Conservation (phyloP, 2,329 filamentous ascomycete genomes). For the Sporothrix mexicana region DNA sequence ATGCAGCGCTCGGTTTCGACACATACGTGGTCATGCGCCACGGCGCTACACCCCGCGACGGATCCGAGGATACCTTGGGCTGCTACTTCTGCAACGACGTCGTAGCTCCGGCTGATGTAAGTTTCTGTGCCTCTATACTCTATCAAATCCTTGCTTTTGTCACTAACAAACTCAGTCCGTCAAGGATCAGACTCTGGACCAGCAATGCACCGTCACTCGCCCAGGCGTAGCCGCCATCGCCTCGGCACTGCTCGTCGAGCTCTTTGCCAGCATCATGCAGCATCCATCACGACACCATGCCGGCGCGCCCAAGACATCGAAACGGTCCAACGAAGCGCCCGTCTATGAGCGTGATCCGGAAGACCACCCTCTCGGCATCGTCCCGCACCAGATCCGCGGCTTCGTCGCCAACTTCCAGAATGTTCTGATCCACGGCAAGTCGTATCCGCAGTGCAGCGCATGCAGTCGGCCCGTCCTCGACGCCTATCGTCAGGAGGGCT, state of each 20-base stretch:
- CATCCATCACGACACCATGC: conserved; percentile 74
- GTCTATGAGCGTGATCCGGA: conserved; percentile 61
- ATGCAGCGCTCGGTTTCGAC: conserved; percentile 94
- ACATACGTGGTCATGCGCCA: conserved; percentile 98
- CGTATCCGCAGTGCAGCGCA: conserved; percentile 81
- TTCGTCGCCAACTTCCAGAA: conserved; percentile 77
- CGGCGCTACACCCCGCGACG: conserved; percentile 66
- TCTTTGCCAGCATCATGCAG: conserved; percentile 85
- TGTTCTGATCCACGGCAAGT: conserved; percentile 72
- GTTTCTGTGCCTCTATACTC: conserved; percentile 51
- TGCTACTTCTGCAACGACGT: conserved; percentile 99
- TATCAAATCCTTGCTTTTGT: background rate
- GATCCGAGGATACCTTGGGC: conserved; percentile 72
- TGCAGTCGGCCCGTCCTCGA: conserved; percentile 74
- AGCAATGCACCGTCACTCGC: conserved; percentile 96
- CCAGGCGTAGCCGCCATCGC: conserved; percentile 92
- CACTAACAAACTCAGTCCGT: conserved; percentile 66
- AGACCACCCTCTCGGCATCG: conserved; percentile 68
- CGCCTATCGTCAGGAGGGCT: conserved; percentile 70
- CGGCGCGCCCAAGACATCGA: conserved; percentile 56
- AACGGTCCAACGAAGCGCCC: conserved; percentile 45
- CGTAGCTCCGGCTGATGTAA: conserved; percentile 88
- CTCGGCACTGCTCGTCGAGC: conserved; percentile 86
- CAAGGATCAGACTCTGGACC: conserved; percentile 93
- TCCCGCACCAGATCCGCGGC: conserved; percentile 82